Percentiles rank a stretch among this genome's conserved stretches.
Evolutionary conservation across 495 filamentous ascomycete species (phyloP).

Genomic region (Glarea lozoyensis): DNA sequence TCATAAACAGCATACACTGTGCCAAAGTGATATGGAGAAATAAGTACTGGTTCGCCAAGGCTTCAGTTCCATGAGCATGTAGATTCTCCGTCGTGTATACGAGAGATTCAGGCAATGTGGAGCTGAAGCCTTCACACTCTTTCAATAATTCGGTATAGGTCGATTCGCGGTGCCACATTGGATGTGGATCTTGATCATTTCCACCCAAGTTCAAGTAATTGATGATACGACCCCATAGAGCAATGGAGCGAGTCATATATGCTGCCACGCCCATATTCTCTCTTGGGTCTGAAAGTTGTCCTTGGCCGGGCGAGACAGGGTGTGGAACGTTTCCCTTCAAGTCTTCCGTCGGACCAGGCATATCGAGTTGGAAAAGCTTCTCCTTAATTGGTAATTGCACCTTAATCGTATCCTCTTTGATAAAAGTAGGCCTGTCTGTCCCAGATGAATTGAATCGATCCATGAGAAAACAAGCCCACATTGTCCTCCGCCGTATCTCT

Average conservation of each 20-base stretch:
- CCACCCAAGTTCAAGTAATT: slow-evolving; percentile 88
- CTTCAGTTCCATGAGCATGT: slow-evolving; percentile 71
- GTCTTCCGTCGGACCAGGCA: slow-evolving; percentile 79
- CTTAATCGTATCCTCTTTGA: slow-evolving; percentile 78
- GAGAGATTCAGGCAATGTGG: slow-evolving; percentile 59
- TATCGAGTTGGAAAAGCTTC: slow-evolving; percentile 81
- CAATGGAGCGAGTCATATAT: slow-evolving; percentile 79
- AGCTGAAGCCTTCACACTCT: slow-evolving; percentile 61
- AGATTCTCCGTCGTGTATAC: slow-evolving; percentile 76
- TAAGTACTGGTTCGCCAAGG: slow-evolving; percentile 85
- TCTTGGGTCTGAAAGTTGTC: slow-evolving; percentile 55
- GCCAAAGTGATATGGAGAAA: slow-evolving; percentile 85
- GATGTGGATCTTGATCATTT: slow-evolving; percentile 65
- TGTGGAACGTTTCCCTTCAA: slow-evolving; percentile 66
- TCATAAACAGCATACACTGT: slow-evolving; percentile 84
- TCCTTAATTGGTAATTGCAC: slow-evolving; percentile 90
- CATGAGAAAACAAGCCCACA: slow-evolving; percentile 98
- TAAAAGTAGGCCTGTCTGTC: slow-evolving; percentile 87
- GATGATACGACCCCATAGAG: slow-evolving; percentile 84
- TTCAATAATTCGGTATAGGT: slow-evolving; percentile 60
- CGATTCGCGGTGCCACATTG: slow-evolving; percentile 77
- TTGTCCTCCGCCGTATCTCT: slow-evolving; percentile 84
- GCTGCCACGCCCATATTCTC: slow-evolving; percentile 93
- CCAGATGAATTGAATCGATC: slow-evolving; percentile 96
- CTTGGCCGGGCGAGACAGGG: slow-evolving; percentile 50